Conservation (phyloP, 495 filamentous ascomycete genomes). For the Apodospora peruviana region DNA sequence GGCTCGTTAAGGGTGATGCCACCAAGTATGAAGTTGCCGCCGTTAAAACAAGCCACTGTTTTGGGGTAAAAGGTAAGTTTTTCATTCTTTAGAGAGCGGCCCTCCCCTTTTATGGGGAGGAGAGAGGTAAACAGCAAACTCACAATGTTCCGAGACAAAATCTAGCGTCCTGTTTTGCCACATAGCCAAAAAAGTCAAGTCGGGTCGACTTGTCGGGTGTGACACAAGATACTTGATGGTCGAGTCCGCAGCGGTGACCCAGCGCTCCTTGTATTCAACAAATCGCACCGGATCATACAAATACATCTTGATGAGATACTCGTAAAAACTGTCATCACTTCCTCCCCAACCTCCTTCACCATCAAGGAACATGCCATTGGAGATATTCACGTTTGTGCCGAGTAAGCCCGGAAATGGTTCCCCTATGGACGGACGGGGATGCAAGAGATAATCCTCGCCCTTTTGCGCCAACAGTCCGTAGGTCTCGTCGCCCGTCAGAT, state of each 20-base stretch:
- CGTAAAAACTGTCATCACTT: conserved; percentile 79
- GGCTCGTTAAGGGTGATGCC: conserved; percentile 59
- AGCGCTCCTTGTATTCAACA: conserved; percentile 59
- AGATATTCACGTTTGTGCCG: conserved; percentile 61
- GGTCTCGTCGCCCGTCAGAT: conserved; percentile 60
- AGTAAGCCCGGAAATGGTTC: conserved; percentile 77
- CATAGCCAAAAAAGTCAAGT: conserved; percentile 69
- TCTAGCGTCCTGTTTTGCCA: conserved; percentile 48
- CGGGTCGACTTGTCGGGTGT: conserved; percentile 62
- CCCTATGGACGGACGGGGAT: conserved; percentile 53
- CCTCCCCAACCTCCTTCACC: conserved; percentile 72
- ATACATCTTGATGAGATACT: conserved; percentile 94
- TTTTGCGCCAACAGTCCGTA: conserved; percentile 64
- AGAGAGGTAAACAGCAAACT: conserved; percentile 10
- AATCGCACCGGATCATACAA: conserved; percentile 70
- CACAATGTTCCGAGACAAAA: conserved; percentile 54
- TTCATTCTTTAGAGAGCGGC: not conserved
- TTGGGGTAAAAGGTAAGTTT: not conserved
- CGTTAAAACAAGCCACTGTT: conserved; percentile 76
- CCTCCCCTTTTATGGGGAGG: not conserved
- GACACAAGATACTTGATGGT: conserved; percentile 66
- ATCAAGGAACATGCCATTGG: conserved; percentile 61
- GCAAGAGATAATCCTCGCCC: conserved; percentile 67
- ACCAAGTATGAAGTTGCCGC: conserved; percentile 84
- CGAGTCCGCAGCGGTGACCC: conserved; percentile 73